Conservation (phyloP, 768 basidiomycete species). For the Rhodotorula sphaerocarpa region DNA sequence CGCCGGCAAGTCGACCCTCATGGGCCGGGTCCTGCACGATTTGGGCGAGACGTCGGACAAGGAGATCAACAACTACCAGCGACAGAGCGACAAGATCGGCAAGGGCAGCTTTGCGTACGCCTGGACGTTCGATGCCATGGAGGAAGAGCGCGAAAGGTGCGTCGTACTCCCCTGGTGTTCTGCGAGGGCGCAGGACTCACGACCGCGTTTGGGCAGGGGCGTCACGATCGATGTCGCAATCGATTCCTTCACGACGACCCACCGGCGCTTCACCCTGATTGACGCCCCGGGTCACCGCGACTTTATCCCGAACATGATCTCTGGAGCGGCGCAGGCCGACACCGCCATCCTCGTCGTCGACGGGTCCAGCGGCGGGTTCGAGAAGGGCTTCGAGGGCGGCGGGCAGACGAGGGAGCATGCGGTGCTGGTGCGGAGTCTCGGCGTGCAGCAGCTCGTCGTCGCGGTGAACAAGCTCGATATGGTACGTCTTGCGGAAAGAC, state of each 20-base stretch:
- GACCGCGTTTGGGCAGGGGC: too few relatives aligned
- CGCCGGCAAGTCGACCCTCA: conserved; percentile 94
- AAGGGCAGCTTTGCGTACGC: conserved; percentile 97
- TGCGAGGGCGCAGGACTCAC: too few relatives aligned
- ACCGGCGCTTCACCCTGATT: conserved; percentile 78
- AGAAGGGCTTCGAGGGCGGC: conserved; percentile 85
- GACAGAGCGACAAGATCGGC: conserved; percentile 78
- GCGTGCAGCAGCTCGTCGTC: conserved; percentile 80
- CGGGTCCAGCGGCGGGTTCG: conserved; percentile 81
- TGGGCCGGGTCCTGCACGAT: conserved; percentile 90
- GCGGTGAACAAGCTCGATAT: conserved; percentile 93
- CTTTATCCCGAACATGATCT: conserved; percentile 99
- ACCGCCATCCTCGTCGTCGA: conserved; percentile 90
- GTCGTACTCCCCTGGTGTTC: conserved; percentile 20
- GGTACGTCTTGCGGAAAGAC: conserved; percentile 41
- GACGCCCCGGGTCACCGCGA: conserved; percentile 97
- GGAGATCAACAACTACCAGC: conserved; percentile 70
- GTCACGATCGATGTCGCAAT: conserved; percentile 96
- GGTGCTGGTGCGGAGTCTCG: conserved; percentile 79
- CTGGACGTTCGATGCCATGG: conserved; percentile 88
- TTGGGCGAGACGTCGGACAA: conserved; percentile 81
- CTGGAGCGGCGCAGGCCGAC: conserved; percentile 93
- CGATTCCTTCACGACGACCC: conserved; percentile 56
- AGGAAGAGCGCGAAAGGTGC: conserved; percentile 86
- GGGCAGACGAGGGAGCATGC: conserved; percentile 95